Percentiles rank a stretch among this genome's conserved stretches.
Evolutionary conservation across 805 yeast genomes (phyloP).

Genomic region (Saccharomycopsis javanensis): DNA sequence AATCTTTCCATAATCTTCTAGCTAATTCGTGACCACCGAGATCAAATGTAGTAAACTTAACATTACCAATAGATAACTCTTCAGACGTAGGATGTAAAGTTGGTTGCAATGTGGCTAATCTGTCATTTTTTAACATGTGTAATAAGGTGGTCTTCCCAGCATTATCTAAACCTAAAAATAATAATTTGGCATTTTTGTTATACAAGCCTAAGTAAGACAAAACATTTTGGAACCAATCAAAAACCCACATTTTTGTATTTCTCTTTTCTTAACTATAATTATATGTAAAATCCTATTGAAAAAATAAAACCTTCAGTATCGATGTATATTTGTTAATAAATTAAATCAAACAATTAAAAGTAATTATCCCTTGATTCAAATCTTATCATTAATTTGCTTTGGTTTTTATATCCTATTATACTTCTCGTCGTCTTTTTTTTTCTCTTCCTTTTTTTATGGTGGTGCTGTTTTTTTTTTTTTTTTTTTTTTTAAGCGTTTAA

Average conservation of each 20-base stretch:
- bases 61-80: constrained; percentile 92
- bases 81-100: constrained; percentile 98
- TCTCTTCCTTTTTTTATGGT: neutral
- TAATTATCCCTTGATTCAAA: neutral
- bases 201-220: constrained; percentile 71
- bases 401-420: neutral
- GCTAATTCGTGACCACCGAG: constrained; percentile 99
- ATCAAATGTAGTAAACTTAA: constrained; percentile 95
- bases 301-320: neutral
- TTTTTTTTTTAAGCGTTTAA: neutral
- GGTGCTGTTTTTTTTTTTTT: neutral
- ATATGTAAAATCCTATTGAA: neutral
- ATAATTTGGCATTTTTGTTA: constrained; percentile 93
- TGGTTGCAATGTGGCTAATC: constrained; percentile 96
- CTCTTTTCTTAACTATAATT: neutral
- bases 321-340: too few species aligned
- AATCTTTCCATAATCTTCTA: constrained; percentile 98
- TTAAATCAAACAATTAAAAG: neutral
- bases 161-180: constrained; percentile 93
- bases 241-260: constrained; percentile 36
- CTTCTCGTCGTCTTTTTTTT: neutral
- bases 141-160: constrained; percentile 93
- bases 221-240: constrained; percentile 55
- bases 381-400: neutral
- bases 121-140: constrained; percentile 85